phyloP scores from a whole-genome alignment of 2,329 filamentous ascomycete species.

The Colletotrichum limetticola region DNA sequence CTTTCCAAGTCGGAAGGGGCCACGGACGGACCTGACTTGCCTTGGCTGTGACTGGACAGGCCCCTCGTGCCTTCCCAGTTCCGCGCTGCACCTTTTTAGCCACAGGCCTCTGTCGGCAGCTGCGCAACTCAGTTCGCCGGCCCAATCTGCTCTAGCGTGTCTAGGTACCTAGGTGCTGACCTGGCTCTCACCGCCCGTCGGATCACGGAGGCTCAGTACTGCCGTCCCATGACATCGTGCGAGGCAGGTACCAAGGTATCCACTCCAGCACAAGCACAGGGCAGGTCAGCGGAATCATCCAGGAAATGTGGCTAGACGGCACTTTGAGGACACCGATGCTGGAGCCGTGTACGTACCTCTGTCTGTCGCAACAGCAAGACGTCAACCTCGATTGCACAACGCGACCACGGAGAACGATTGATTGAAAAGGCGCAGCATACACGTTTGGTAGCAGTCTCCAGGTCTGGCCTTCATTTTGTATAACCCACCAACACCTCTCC shows the following conservation, averaged over 20 bases:
- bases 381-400: conserved; percentile 15
- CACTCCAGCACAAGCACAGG: conserved; percentile 17
- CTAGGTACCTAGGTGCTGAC: not conserved
- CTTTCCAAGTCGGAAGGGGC: not conserved
- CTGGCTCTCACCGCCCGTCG: conserved; percentile 3
- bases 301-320: conserved; percentile 34
- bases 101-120: not conserved
- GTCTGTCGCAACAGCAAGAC: conserved; percentile 17
- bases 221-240: conserved; percentile 27
- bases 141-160: too few species aligned
- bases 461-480: conserved; percentile 9
- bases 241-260: not conserved
- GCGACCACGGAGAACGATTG: conserved; percentile 2
- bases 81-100: not conserved
- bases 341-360: conserved; percentile 33
- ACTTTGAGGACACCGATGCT: conserved; percentile 35
- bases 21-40: conserved; percentile 12
- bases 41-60: conserved; percentile 24
- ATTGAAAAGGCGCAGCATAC: conserved; percentile 12
- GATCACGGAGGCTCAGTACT: conserved; percentile 20
- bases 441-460: not conserved
- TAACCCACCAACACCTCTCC: not conserved
- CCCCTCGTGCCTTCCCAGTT: conserved; percentile 9
- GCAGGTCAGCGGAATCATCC: conserved; percentile 18
- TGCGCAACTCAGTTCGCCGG: not conserved